Conservation (phyloP, 805 yeast genomes). For the Yarrowia deformans region DNA sequence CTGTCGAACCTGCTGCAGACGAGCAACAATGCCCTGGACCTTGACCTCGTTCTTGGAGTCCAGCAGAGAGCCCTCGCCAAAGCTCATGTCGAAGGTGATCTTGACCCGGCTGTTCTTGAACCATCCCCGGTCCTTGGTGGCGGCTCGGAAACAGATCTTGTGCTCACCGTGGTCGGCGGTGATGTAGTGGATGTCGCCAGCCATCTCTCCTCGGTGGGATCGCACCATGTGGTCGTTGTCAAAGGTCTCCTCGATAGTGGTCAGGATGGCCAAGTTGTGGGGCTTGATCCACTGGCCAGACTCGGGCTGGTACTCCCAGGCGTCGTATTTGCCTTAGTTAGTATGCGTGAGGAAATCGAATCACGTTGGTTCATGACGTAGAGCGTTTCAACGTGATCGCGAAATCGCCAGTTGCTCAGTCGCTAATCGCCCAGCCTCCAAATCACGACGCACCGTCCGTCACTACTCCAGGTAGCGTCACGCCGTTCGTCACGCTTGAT, state of each 20-base stretch:
- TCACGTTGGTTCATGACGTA: neutral
- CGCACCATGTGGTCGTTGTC: slow-evolving; percentile 83
- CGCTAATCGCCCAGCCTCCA: no score
- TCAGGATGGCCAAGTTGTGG: slow-evolving; percentile 62
- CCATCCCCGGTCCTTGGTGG: slow-evolving; percentile 59
- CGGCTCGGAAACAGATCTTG: slow-evolving; percentile 75
- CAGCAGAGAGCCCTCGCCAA: slow-evolving; percentile 68
- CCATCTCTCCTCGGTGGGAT: slow-evolving; percentile 64
- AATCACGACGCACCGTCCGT: no score
- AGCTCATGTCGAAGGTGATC: slow-evolving; percentile 73
- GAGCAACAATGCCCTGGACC: slow-evolving; percentile 60
- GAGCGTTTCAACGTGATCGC: no score
- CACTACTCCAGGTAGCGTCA: no score
- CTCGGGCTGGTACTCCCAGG: slow-evolving; percentile 63
- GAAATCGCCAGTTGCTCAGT: no score
- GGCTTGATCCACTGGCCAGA: slow-evolving; percentile 60
- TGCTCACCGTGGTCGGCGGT: slow-evolving; percentile 88
- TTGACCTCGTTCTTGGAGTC: slow-evolving; percentile 68
- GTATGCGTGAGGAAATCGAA: slow-evolving; percentile 42
- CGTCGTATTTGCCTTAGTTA: slow-evolving; percentile 59
- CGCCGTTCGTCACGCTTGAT: no score
- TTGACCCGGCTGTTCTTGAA: slow-evolving; percentile 66
- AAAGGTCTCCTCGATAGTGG: slow-evolving; percentile 81
- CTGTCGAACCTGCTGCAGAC: slow-evolving; percentile 63
- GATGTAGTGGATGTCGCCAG: slow-evolving; percentile 78